Evolutionary conservation across 2,329 filamentous ascomycete species (phyloP).

Genomic region (Ophiostoma triangulosporum): DNA sequence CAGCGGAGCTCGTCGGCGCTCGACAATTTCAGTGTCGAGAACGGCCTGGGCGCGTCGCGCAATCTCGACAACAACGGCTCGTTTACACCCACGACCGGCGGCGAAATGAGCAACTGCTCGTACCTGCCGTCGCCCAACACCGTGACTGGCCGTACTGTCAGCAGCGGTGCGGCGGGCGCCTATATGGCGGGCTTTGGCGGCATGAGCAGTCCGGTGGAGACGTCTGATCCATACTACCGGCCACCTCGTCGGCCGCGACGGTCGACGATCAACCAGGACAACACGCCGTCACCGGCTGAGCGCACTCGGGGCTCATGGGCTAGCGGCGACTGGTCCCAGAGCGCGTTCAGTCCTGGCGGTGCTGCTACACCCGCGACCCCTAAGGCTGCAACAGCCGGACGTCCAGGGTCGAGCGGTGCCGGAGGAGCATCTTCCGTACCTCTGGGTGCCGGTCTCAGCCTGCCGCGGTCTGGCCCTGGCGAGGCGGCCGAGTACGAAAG

Average conservation of each 20-base stretch:
- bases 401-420: neutral
- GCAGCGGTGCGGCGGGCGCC: neutral
- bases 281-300: conserved; percentile 29
- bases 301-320: conserved; percentile 24
- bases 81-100: conserved; percentile 55
- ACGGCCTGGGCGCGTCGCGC: conserved; percentile 30
- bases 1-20: conserved; percentile 42
- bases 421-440: neutral
- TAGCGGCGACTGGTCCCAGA: conserved; percentile 24
- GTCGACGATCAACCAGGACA: conserved; percentile 30
- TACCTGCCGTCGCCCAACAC: conserved; percentile 46
- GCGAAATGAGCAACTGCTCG: conserved; percentile 55
- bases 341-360: neutral
- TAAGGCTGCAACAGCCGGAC: neutral
- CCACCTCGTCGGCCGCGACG: conserved; percentile 54
- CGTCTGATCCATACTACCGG: conserved; percentile 73
- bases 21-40: conserved; percentile 33
- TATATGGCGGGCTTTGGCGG: neutral
- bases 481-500: conserved; percentile 29
- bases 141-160: neutral
- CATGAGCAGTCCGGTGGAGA: conserved; percentile 30
- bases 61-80: conserved; percentile 40
- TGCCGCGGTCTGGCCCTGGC: conserved; percentile 7
- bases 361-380: neutral
- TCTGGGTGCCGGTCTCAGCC: neutral